phyloP scores from a whole-genome alignment of 108 stramenopile species.

The Fragilariopsis cylindrus region DNA sequence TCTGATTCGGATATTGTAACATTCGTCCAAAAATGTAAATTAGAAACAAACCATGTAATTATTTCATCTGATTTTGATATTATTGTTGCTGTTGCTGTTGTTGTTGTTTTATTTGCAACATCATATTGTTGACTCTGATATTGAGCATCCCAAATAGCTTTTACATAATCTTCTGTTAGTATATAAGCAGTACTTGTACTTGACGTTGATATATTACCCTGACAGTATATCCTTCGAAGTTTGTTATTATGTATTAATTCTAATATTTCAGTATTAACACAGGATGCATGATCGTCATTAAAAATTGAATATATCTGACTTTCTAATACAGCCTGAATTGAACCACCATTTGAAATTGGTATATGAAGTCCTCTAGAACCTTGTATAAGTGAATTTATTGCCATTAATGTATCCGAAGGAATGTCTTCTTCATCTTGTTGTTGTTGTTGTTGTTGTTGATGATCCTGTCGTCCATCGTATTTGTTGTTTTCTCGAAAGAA shows the following conservation, averaged over 20 bases:
- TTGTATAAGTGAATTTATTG: slow-evolving; percentile 17
- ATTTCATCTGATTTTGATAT: slow-evolving; percentile 5
- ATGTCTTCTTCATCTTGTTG: slow-evolving; percentile 7
- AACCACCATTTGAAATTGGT: slow-evolving; percentile 8
- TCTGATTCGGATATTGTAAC: slow-evolving; percentile 13
- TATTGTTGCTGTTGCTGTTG: background rate
- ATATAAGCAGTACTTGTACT: slow-evolving; percentile 11
- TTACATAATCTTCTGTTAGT: slow-evolving; percentile 22
- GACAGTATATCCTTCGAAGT: slow-evolving; percentile 27
- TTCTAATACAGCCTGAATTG: slow-evolving; percentile 24
- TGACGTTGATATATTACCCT: slow-evolving; percentile 5
- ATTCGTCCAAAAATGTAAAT: slow-evolving; percentile 22
- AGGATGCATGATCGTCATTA: slow-evolving; percentile 25
- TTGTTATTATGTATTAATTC: slow-evolving; percentile 20
- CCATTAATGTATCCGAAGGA: slow-evolving; percentile 29
- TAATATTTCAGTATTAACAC: slow-evolving; percentile 13
- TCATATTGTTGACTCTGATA: background rate
- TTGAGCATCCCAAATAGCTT: slow-evolving; percentile 35
- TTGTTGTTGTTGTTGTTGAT: background rate
- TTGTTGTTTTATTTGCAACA: background rate
- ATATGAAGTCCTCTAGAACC: slow-evolving; percentile 21
- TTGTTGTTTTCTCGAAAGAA: background rate
- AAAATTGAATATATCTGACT: slow-evolving; percentile 27
- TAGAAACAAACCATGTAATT: slow-evolving; percentile 28
- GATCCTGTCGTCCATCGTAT: background rate